Base-by-base conservation (phyloP, 352 stramenopile genomes). In the Phytopythium ostracodes region DNA sequence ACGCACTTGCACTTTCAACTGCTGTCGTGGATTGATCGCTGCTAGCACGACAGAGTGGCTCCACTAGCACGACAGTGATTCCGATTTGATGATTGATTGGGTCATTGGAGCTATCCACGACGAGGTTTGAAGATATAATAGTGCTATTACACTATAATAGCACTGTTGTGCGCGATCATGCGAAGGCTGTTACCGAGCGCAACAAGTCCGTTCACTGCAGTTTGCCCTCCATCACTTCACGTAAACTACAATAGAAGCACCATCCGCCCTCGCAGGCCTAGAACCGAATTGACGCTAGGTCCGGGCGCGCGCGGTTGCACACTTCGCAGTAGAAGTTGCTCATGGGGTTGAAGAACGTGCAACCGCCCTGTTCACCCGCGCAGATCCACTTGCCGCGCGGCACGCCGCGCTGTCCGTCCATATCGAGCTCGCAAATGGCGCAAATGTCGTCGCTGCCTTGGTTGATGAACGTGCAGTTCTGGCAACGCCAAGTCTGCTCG, bases 281-380 rank as follows among this genome's bases (percentile, higher is more conserved):
- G 56, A 96, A 96, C 43, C 81, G 79, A 54, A 71, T 88, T 11
- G 81, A 84, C 12, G 76, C 71, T 29, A 96, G 66, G 35, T 94
- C 86, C 0, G 87, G 84, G 0, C 87, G 85, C 6, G 87, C 85
- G 38, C 86, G 85, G 65, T 94, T 92, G 76, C 87, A 96, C 42
- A 96, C 86, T n/a, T 96, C 85, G 71, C 87, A 96, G 66, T 96
- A 96, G 52, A 94, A 96, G 54, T 79, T 88, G 15, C 70, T 62
- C 62, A 82, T 86, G 17, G 81, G 59, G 66, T 94, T 96, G 75
- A 94, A 94, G 59, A 92, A 94, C 42, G 87, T 96, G 68, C 86
- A 96, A 55, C 87, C 87, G 54, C 87, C 87, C 52, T 94, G 81
- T 43, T 94, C 86, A 4, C 81, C 77, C 1, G 84, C 85, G 53